These are phyloP conservation scores for Laguncularia racemosa DNA, from an alignment of 345 rosid genomes.

Conservation along the genomic window DNA sequence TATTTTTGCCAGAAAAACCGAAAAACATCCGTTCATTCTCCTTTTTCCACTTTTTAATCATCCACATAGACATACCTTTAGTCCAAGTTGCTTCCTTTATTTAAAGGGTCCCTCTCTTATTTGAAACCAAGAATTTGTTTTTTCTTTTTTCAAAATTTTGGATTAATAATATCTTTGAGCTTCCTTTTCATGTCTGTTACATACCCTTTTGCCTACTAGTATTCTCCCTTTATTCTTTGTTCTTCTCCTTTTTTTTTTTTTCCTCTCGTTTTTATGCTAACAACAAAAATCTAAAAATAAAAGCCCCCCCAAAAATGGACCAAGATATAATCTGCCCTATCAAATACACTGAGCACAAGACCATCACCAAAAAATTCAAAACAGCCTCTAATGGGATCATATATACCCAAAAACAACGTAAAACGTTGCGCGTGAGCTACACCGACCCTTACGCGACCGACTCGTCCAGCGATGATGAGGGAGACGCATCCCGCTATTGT, in stretches of 20 bases:
- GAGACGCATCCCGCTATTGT: conserved; percentile 9
- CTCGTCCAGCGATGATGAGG: conserved; percentile 87
- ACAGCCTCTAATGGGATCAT: conserved; percentile 10
- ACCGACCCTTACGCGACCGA: conserved; percentile 87
- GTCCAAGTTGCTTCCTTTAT: background rate
- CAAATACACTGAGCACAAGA: conserved; percentile 63
- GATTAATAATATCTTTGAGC: background rate
- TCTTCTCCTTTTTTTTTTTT: background rate
- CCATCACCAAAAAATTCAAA: conserved; percentile 37
- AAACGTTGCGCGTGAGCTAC: conserved; percentile 41
- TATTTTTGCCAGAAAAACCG: background rate
- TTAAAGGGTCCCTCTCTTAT: background rate
- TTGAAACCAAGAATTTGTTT: background rate
- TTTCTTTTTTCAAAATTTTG: background rate
- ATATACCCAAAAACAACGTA: background rate
- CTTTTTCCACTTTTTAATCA: conserved; percentile 2
- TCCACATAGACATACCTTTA: background rate
- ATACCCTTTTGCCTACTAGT: background rate
- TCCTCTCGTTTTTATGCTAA: conserved; percentile 15
- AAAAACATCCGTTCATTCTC: background rate
- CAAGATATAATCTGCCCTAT: conserved; percentile 41
- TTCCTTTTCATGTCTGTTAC: background rate
- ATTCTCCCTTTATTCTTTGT: background rate
- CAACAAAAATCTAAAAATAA: conserved; percentile 7
- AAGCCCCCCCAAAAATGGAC: conserved; percentile 19